These are phyloP conservation scores for Magnaporthales sp. DNA, from an alignment of 2,329 filamentous ascomycete species.

Conservation along the genomic window DNA sequence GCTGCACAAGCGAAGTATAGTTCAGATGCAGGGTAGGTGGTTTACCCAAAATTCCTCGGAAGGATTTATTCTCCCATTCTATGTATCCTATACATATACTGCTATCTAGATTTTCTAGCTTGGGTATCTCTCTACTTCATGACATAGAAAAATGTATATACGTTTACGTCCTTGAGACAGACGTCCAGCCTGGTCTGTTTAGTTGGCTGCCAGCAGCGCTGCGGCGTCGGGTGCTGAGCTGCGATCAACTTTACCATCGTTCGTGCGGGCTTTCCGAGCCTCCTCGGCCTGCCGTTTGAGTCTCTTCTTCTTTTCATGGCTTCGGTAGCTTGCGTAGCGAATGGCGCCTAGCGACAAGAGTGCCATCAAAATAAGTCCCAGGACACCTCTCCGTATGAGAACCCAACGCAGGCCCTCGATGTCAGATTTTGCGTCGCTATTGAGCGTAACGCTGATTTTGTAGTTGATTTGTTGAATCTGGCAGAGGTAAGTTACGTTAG, in stretches of 20 bases:
- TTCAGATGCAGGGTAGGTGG: not conserved
- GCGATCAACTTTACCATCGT: slow-evolving; percentile 33
- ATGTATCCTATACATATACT: not conserved
- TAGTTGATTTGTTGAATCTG: slow-evolving; percentile 92
- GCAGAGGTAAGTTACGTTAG: not conserved
- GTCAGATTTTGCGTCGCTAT: slow-evolving; percentile 83
- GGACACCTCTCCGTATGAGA: slow-evolving; percentile 52
- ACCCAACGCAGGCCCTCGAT: slow-evolving; percentile 91
- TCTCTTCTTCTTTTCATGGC: slow-evolving; percentile 37
- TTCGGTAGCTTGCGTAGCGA: slow-evolving; percentile 49
- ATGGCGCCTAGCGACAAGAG: slow-evolving; percentile 50
- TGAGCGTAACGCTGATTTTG: slow-evolving; percentile 85
- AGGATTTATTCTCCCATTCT: not conserved
- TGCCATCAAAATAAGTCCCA: slow-evolving; percentile 59
- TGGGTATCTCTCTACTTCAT: slow-evolving; percentile 3
- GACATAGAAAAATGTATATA: not conserved
- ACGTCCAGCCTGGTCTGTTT: slow-evolving; percentile 6
- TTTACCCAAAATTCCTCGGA: not conserved
- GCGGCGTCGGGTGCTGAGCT: slow-evolving; percentile 42
- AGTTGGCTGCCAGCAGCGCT: slow-evolving; percentile 50
- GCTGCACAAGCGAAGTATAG: not conserved
- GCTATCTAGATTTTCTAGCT: not conserved
- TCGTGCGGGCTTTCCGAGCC: slow-evolving; percentile 32
- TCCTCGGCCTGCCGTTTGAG: slow-evolving; percentile 24
- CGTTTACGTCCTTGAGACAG: not conserved